Evolutionary conservation across 2,329 filamentous ascomycete species (phyloP).

Genomic region (Fusarium pininemorale): DNA sequence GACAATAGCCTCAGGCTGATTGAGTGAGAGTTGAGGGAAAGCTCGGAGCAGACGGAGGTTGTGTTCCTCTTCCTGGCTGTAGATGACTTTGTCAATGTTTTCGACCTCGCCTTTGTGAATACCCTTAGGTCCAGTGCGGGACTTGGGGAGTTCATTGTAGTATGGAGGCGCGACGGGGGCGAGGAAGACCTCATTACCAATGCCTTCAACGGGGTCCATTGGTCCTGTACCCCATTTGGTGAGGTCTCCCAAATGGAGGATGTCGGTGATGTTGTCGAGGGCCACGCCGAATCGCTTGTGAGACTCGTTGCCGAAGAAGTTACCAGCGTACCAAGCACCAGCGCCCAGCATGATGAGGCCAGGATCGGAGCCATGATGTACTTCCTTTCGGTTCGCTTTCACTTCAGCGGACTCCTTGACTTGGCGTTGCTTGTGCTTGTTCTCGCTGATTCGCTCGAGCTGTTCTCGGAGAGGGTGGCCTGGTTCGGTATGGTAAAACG

Average conservation of each 20-base stretch:
- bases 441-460: conserved; percentile 32
- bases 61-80: conserved; percentile 8
- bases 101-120: conserved; percentile 39
- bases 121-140: conserved; percentile 28
- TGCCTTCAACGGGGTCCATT: conserved; percentile 40
- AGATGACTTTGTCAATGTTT: conserved; percentile 33
- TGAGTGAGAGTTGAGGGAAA: conserved; percentile 32
- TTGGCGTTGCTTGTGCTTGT: conserved; percentile 23
- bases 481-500: conserved; percentile 61
- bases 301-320: conserved; percentile 13
- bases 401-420: neutral
- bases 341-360: conserved; percentile 41
- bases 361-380: conserved; percentile 27
- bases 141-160: conserved; percentile 28
- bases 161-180: conserved; percentile 40
- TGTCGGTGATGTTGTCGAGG: conserved; percentile 38
- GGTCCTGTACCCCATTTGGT: conserved; percentile 27
- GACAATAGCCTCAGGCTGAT: conserved; percentile 33
- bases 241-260: conserved; percentile 32
- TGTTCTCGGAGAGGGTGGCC: conserved; percentile 33
- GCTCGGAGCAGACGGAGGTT: conserved; percentile 33
- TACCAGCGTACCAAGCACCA: conserved; percentile 39
- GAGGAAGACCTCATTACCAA: conserved; percentile 44
- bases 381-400: neutral
- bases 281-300: conserved; percentile 24